These are phyloP conservation scores for Phytophthora palmivora DNA, from an alignment of 352 stramenopile genomes.

Conservation along the genomic window DNA sequence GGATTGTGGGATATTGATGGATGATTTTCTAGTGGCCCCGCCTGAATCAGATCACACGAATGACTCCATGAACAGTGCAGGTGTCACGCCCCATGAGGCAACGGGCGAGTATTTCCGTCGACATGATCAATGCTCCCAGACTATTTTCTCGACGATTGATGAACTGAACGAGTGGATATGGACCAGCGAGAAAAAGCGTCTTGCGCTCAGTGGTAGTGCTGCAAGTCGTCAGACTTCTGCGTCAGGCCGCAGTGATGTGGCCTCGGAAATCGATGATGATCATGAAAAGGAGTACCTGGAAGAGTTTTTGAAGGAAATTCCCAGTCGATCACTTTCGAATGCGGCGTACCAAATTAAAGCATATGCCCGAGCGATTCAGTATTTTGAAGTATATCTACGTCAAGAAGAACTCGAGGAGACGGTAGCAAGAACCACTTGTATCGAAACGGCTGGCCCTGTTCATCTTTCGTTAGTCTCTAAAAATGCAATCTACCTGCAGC, in stretches of 20 bases:
- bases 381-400: slow-evolving; percentile 76
- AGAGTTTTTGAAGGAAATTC: slow-evolving; percentile 80
- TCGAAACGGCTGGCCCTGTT: slow-evolving; percentile 41
- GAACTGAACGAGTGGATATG: slow-evolving; percentile 91
- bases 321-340: slow-evolving; percentile 68
- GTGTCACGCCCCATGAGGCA: slow-evolving; percentile 14
- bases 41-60: slow-evolving; percentile 36
- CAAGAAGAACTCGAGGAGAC: slow-evolving; percentile 49
- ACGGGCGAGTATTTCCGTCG: slow-evolving; percentile 75
- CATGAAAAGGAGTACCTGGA: slow-evolving; percentile 82
- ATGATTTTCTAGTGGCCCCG: slow-evolving; percentile 49
- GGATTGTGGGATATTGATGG: slow-evolving; percentile 61
- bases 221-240: slow-evolving; percentile 49
- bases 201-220: slow-evolving; percentile 61
- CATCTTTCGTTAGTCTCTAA: slow-evolving; percentile 58
- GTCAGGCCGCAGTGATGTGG: slow-evolving; percentile 47
- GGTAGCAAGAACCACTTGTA: slow-evolving; percentile 23
- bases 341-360: slow-evolving; percentile 75
- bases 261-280: slow-evolving; percentile 72
- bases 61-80: slow-evolving; percentile 16
- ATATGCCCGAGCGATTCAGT: slow-evolving; percentile 76
- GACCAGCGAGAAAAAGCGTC: slow-evolving; percentile 82
- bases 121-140: slow-evolving; percentile 87
- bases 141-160: slow-evolving; percentile 87
- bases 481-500: slow-evolving; percentile 75